These are phyloP conservation scores for Ocimum tenuiflorum DNA, from an alignment of 257 asterid species.

Conservation along the genomic window DNA sequence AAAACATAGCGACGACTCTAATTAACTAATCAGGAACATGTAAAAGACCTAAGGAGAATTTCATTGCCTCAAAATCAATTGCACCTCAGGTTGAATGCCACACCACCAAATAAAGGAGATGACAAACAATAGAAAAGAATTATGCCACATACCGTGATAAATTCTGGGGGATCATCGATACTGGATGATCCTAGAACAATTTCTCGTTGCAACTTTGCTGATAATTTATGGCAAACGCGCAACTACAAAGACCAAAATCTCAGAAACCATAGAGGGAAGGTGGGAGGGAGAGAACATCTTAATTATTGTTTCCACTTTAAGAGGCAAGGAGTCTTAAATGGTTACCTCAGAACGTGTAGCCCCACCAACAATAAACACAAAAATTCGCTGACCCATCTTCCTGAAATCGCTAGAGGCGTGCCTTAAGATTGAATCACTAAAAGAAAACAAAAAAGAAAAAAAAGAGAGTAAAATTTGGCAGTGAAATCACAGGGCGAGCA, in stretches of 20 bases:
- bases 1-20: neutral
- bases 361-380: slow-evolving; percentile 95
- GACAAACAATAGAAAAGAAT: slow-evolving; percentile 16
- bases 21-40: neutral
- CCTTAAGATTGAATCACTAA: slow-evolving; percentile 82
- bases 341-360: slow-evolving; percentile 99
- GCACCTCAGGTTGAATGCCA: neutral
- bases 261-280: slow-evolving; percentile 8
- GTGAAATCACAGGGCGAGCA: slow-evolving; percentile 13
- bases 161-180: slow-evolving; percentile 91
- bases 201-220: slow-evolving; percentile 79
- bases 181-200: slow-evolving; percentile 91
- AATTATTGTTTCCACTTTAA: too few species aligned
- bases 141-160: slow-evolving; percentile 64
- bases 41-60: neutral
- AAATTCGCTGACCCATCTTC: slow-evolving; percentile 96
- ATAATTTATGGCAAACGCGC: slow-evolving; percentile 88
- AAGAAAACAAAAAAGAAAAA: slow-evolving; percentile 18
- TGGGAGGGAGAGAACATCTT: neutral
- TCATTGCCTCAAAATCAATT: neutral
- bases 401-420: slow-evolving; percentile 92
- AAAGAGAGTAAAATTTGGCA: neutral
- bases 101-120: slow-evolving; percentile 4
- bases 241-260: slow-evolving; percentile 42
- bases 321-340: too few species aligned